phyloP scores from a whole-genome alignment of 2,329 filamentous ascomycete species.

The Penicillium brevicompactum region DNA sequence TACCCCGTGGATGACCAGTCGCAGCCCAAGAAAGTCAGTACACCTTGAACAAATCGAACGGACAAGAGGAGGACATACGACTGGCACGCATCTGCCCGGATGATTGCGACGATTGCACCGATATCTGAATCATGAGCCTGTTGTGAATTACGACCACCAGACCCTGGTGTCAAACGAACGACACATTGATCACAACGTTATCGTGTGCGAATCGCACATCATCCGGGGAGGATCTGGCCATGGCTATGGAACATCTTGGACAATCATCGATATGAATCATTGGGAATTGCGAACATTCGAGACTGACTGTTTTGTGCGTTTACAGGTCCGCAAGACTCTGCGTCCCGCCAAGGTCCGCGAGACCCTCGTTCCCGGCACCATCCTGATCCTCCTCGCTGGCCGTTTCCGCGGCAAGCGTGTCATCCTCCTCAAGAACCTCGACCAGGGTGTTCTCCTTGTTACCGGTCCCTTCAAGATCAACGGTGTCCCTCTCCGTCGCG shows the following conservation, averaged over 20 bases:
- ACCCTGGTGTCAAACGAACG: slow-evolving; percentile 25
- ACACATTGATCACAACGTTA: slow-evolving; percentile 9
- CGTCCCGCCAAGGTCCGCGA: slow-evolving; percentile 84
- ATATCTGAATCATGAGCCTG: slow-evolving; percentile 18
- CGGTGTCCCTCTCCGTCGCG: slow-evolving; percentile 91
- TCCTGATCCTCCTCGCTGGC: slow-evolving; percentile 98
- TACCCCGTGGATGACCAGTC: slow-evolving; percentile 93
- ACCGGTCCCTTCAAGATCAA: slow-evolving; percentile 99
- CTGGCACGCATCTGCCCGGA: slow-evolving; percentile 24
- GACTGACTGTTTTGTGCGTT: slow-evolving; percentile 30
- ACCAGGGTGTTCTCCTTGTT: slow-evolving; percentile 97
- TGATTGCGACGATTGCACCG: slow-evolving; percentile 34
- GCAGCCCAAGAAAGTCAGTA: slow-evolving; percentile 91
- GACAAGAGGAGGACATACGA: slow-evolving; percentile 29
- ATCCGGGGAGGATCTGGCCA: slow-evolving; percentile 11
- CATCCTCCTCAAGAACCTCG: slow-evolving; percentile 95
- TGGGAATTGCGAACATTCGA: slow-evolving; percentile 13
- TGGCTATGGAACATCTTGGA: slow-evolving; percentile 3
- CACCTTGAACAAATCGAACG: slow-evolving; percentile 24
- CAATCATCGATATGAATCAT: slow-evolving; percentile 3
- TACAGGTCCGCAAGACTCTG: slow-evolving; percentile 89
- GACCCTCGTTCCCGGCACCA: slow-evolving; percentile 88
- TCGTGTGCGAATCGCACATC: slow-evolving; percentile 10
- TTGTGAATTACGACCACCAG: slow-evolving; percentile 14
- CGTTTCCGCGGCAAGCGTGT: slow-evolving; percentile 99